phyloP scores from a whole-genome alignment of 2,329 filamentous ascomycete species.

The Leptographium procerum region DNA sequence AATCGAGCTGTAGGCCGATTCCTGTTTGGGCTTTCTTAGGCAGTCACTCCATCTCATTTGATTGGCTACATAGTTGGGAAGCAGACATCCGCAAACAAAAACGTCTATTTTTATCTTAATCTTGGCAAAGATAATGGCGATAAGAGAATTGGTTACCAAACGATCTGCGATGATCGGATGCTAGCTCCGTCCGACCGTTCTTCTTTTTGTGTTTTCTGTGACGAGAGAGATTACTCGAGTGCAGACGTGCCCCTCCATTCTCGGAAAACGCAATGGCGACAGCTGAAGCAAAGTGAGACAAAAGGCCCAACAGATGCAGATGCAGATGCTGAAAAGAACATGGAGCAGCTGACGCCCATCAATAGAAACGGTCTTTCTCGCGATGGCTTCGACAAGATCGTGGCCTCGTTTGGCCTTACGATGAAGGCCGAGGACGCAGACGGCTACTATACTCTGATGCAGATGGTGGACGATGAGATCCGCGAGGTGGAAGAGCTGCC shows the following conservation, averaged over 20 bases:
- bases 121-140: too few species aligned
- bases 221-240: not conserved
- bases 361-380: slow-evolving; percentile 1
- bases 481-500: slow-evolving; percentile 14
- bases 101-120: too few species aligned
- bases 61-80: too few species aligned
- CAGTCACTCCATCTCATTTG: too few species aligned
- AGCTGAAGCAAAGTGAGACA: not conserved
- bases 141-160: too few species aligned
- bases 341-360: not conserved
- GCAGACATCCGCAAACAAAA: too few species aligned
- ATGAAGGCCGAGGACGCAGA: slow-evolving; percentile 15
- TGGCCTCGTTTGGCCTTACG: slow-evolving; percentile 8
- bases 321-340: too few species aligned
- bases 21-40: too few species aligned
- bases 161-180: too few species aligned
- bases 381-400: slow-evolving; percentile 9
- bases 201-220: not conserved
- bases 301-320: not conserved
- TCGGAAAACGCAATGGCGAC: not conserved
- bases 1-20: too few species aligned
- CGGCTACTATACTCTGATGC: slow-evolving; percentile 18
- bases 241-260: not conserved
- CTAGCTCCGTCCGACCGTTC: too few species aligned
- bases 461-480: slow-evolving; percentile 18